These are phyloP conservation scores for Boletus subparvulus DNA, from an alignment of 768 basidiomycete species.

Conservation along the genomic window DNA sequence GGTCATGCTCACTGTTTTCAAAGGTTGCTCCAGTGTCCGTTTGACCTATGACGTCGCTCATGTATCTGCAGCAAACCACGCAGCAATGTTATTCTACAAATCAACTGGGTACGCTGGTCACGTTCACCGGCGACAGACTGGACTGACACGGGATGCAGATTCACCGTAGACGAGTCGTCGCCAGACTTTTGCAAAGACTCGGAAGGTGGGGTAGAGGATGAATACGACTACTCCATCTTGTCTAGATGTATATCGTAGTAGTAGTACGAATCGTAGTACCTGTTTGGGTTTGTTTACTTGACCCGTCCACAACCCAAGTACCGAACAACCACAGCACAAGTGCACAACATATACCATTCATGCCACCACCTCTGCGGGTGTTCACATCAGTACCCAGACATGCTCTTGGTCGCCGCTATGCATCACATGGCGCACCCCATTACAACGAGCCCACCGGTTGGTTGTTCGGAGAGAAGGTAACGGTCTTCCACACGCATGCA, in stretches of 20 bases:
- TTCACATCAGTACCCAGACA: slow-evolving; percentile 23
- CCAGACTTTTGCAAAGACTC: slow-evolving; percentile 40
- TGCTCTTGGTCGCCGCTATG: slow-evolving; percentile 45
- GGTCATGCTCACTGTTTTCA: slow-evolving; percentile 73
- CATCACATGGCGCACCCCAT: slow-evolving; percentile 75
- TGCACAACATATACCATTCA: slow-evolving; percentile 22
- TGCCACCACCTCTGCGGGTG: slow-evolving; percentile 50
- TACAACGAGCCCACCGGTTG: slow-evolving; percentile 89
- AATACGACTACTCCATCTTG: slow-evolving; percentile 41
- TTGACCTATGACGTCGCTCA: slow-evolving; percentile 6
- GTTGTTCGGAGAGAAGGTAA: slow-evolving; percentile 87
- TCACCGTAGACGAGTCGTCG: slow-evolving; percentile 51
- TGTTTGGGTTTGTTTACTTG: slow-evolving; percentile 26
- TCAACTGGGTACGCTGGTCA: slow-evolving; percentile 46
- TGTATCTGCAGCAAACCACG: slow-evolving; percentile 40
- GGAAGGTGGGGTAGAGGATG: slow-evolving; percentile 30
- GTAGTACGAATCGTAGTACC: no score
- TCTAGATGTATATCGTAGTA: slow-evolving; percentile 25
- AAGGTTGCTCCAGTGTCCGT: slow-evolving; percentile 43
- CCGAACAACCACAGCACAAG: not conserved
- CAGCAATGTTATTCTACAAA: slow-evolving; percentile 53
- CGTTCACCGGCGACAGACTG: not conserved
- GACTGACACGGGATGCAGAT: slow-evolving; percentile 40
- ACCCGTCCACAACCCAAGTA: not conserved
- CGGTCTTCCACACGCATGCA: not conserved